Evolutionary conservation across 2,329 filamentous ascomycete genomes (phyloP), one percentile per base, ranked within the genome.

Genomic region (Huntiella bhutanensis): DNA sequence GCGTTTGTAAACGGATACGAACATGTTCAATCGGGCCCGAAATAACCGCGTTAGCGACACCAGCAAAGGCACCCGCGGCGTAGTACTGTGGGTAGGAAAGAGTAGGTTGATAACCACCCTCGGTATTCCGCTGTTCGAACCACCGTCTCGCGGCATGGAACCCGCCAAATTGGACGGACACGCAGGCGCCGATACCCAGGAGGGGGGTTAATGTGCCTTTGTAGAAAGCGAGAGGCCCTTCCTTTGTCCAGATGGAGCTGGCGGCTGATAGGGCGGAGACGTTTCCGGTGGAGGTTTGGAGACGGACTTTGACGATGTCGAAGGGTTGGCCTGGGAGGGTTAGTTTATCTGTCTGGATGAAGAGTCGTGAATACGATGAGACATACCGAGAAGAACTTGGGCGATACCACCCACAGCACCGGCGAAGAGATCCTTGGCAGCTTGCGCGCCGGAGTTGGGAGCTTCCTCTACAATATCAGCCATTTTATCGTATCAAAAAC

Each of bases 91-190:
- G 61, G 64, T 94, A 94, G 16, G 73, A 74, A 28, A 96, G 74
- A 17, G 69, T 66, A 42, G 60, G 50, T 10, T 51, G 70, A 36
- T 79, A 66, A 54, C 59, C 59, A 35, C 72, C 71, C 57, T 62
- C 60, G 75, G 73, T 60, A 63, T 93, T 93, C 53, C 72, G 70
- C 39, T 73, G 67, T 66, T 96, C 88, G 59, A 98, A 77, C 57
- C 74, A 80, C 50, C 91, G 83, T 50, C 84, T 82, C 6, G 88
- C 87, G 58, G 82, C 80, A 69, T 95, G 86, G 71, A 96, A 98
- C 56, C 82, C 91, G 52, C 87, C 91, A 62, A 98, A 98, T 68
- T 98, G 91, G 56, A 98, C 81, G n/a, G 86, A 95, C 40, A 91
- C 87, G 61, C 91, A 98, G 54, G 91, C 91, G 55, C 91, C 91